A percentile compares a stretch with the other conserved stretches of the same genome.
Conservation (phyloP, 164 flowering plant genomes). For the Piper betle region DNA sequence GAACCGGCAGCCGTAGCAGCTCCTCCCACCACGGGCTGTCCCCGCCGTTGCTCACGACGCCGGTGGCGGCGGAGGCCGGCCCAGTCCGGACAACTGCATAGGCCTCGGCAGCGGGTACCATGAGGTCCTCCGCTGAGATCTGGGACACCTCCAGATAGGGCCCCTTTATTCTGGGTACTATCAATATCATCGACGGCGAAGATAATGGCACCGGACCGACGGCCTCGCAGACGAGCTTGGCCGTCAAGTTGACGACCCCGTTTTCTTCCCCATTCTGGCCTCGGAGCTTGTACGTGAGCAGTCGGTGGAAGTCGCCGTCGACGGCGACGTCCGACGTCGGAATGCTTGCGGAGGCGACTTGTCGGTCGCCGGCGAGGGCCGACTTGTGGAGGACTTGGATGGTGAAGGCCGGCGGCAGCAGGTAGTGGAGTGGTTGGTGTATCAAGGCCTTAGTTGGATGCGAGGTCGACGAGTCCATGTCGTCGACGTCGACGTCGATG, state of each 20-base stretch:
- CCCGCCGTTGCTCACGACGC: not conserved
- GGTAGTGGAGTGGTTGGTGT: too few relatives aligned
- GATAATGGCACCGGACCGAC: not conserved
- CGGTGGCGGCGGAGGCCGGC: not conserved
- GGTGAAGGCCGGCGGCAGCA: too few relatives aligned
- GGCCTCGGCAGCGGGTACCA: not conserved
- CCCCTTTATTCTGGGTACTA: not conserved
- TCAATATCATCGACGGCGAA: not conserved
- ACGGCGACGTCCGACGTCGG: too few relatives aligned
- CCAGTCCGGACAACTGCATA: not conserved
- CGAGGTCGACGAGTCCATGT: too few relatives aligned
- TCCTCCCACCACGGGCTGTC: not conserved
- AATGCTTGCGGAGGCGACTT: too few relatives aligned
- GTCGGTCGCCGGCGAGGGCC: too few relatives aligned
- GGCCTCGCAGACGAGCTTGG: not conserved
- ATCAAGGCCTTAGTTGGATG: too few relatives aligned
- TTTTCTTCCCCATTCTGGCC: not conserved
- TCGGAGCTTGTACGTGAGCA: not conserved
- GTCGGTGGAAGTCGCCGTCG: too few relatives aligned
- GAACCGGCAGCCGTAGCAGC: not conserved
- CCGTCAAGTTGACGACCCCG: not conserved
- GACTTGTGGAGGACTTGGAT: too few relatives aligned
- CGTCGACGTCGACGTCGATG: too few relatives aligned
- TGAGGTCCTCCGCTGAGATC: not conserved
- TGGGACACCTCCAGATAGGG: not conserved